Base-by-base conservation (phyloP, 352 stramenopile species). In the Phytophthora pluvialis region DNA sequence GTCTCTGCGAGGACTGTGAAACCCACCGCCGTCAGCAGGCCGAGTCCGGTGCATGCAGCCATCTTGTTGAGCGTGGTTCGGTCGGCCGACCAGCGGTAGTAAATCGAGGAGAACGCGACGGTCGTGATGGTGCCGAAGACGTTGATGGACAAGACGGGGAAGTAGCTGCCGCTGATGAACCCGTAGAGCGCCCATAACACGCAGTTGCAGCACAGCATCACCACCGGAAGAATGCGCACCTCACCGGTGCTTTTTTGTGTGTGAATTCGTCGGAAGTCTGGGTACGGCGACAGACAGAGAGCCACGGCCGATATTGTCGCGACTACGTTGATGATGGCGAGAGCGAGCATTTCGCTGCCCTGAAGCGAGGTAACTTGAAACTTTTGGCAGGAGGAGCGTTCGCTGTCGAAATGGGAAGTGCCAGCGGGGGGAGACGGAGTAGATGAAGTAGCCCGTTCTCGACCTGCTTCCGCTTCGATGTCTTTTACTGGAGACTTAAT, bases 81-180 rank as follows among this genome's bases (percentile, higher is more conserved):
- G 0, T 66, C 48, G 7, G 62, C 39, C 7, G 61, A 61, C 53
- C 51, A 75, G 35, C 55, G 40, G 31, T 72, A 65, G 46, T 65
- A 75, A 28, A 75, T 36, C 9, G 65, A 64, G 18, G 65, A 71
- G 52, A 77, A 83, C 21, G 43, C 64, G 51, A 72, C 40, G 31
- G 68, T 67, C 15, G 63, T 70, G 13, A 73, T 46, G n/a, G 61
- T 68, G 8, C 75, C 75, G 39, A 83, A 75, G 44, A 57, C 49
- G 65, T 83, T 83, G 48, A 77, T 77, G 35, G 60, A 70, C 51
- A 75, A 57, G 15, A 83, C 57, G 21, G 75, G 75, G 49, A 83
- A 83, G 51, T 67, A 77, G 59, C 59, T 68, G 18, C 40, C 48
- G 10, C 59, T 72, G 36, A 77, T 44, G 26, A 76, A 40, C 35